Evolutionary conservation across 192 early-diverging fungal species (phyloP).

Genomic region (Coemansia brasiliensis): DNA sequence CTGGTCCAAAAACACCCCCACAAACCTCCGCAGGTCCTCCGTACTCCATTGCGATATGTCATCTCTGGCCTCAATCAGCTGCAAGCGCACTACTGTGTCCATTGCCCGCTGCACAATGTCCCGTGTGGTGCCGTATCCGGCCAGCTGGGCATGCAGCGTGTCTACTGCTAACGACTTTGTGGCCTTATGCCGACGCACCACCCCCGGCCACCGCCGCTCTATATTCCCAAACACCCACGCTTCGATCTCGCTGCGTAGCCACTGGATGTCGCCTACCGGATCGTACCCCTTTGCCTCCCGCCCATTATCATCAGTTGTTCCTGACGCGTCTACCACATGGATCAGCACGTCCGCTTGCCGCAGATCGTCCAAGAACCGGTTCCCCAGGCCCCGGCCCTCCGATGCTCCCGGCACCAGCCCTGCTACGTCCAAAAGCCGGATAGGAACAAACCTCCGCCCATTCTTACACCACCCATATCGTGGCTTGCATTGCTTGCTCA

Average conservation of each 20-base stretch:
- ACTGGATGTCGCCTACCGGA: constrained; percentile 80
- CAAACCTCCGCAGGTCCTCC: constrained; percentile 59
- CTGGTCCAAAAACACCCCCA: constrained; percentile 69
- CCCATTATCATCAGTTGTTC: constrained; percentile 76
- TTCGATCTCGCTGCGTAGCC: constrained; percentile 75
- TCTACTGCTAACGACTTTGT: constrained; percentile 41
- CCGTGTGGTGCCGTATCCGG: constrained; percentile 43
- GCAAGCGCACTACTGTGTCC: constrained; percentile 8
- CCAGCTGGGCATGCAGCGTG: constrained; percentile 50
- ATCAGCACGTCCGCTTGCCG: constrained; percentile 75
- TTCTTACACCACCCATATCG: constrained; percentile 70
- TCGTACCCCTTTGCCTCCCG: constrained; percentile 80
- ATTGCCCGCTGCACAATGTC: constrained; percentile 34
- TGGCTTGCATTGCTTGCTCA: constrained; percentile 63
- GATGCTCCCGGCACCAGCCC: constrained; percentile 82
- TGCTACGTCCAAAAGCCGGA: constrained; percentile 78
- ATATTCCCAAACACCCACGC: constrained; percentile 76
- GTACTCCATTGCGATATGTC: constrained; percentile 66
- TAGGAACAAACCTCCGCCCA: constrained; percentile 66
- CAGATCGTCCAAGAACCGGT: constrained; percentile 81
- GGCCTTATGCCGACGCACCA: constrained; percentile 67
- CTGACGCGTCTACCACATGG: constrained; percentile 84
- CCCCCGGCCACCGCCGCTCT: constrained; percentile 64
- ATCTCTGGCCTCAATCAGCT: not conserved
- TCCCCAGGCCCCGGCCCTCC: constrained; percentile 72